Evolutionary conservation across 108 stramenopile species (phyloP), one percentile per base, ranked within the genome.

Genomic region (Cyclotella cryptica): DNA sequence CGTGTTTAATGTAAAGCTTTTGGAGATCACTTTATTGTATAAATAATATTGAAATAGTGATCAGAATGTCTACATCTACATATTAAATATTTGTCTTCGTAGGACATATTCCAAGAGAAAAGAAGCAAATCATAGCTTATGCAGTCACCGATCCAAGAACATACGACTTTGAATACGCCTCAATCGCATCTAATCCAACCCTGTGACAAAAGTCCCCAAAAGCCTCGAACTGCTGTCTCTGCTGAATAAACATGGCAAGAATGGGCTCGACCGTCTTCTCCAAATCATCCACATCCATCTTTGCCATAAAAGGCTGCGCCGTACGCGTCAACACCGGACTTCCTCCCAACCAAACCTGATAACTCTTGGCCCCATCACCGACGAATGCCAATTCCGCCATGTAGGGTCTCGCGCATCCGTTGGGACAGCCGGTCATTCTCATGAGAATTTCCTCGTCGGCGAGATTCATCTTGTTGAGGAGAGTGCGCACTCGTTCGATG

Each of bases 301-400:
- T 89, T 52, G 96, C 88, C 87, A 91, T 88, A 85, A 88, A 96
- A 5, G 96, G 90, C 74, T 79, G 97, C n/a, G 91, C 97, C 54
- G 96, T 93, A 9, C 97, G 86, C 2, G 96, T 97, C 74, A 97
- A 76, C 15, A 90, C 96, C n/a, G 95, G 96, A 65, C 88, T 89
- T 53, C 98, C 98, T 19, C 98, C 98, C 53, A 99, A 79, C 96
- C 96, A 98, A 2, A 99, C 63, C 73, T 98, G 95, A 87, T 99
- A 99, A 54, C 69, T 85, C 75, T 96, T 95, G 28, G 97, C 88
- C 45, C 97, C 97, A 77, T 98, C 98, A 21, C 98, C 98, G 18
- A 99, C 97, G 76, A 98, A 97, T 24, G 96, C 98, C 27, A 99
- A 75, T 84, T 99, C 98, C 41, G 98, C 98, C 98, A 99, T 98